Percentiles rank a stretch among this genome's conserved stretches.
Conservation (phyloP, 2,329 filamentous ascomycete genomes). For the Sporothrix curviconia region DNA sequence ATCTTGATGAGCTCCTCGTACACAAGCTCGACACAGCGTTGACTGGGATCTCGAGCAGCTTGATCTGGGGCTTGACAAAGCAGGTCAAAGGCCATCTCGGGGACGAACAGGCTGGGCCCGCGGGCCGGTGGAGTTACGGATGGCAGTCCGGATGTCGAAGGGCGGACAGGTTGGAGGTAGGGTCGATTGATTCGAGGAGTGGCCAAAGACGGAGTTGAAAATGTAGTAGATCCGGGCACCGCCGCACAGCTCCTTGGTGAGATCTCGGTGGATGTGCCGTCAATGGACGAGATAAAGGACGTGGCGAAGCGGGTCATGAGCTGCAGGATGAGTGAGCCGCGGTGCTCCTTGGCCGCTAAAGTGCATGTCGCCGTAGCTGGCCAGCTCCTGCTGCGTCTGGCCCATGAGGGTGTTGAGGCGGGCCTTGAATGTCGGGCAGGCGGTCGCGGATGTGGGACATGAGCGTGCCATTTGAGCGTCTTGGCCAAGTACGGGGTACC, state of each 20-base stretch:
- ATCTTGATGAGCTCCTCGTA: constrained; percentile 99
- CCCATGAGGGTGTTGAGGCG: constrained; percentile 97
- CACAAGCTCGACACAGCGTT: constrained; percentile 93
- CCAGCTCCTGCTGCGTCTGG: constrained; percentile 97
- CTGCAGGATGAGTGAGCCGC: constrained; percentile 89
- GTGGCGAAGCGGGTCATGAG: constrained; percentile 97
- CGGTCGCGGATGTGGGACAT: constrained; percentile 96
- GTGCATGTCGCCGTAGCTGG: constrained; percentile 95
- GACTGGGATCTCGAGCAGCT: constrained; percentile 87
- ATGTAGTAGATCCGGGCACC: constrained; percentile 97
- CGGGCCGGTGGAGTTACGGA: constrained; percentile 94
- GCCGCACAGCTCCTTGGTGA: constrained; percentile 94
- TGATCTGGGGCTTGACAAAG: constrained; percentile 98
- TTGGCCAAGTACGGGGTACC: constrained; percentile 93
- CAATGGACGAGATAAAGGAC: constrained; percentile 96
- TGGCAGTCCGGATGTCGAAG: constrained; percentile 94
- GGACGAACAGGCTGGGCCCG: constrained; percentile 93
- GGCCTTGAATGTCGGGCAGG: constrained; percentile 94
- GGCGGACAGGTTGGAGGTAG: constrained; percentile 88
- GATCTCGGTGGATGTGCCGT: constrained; percentile 96
- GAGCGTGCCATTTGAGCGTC: constrained; percentile 85
- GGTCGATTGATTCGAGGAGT: constrained; percentile 94
- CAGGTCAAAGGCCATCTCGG: constrained; percentile 94
- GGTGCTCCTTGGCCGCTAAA: constrained; percentile 96
- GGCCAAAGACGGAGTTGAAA: constrained; percentile 97